Evolutionary conservation across 768 basidiomycete genomes (phyloP), one percentile per base, ranked within the genome.

Genomic region (Melanogaster broomeanus): DNA sequence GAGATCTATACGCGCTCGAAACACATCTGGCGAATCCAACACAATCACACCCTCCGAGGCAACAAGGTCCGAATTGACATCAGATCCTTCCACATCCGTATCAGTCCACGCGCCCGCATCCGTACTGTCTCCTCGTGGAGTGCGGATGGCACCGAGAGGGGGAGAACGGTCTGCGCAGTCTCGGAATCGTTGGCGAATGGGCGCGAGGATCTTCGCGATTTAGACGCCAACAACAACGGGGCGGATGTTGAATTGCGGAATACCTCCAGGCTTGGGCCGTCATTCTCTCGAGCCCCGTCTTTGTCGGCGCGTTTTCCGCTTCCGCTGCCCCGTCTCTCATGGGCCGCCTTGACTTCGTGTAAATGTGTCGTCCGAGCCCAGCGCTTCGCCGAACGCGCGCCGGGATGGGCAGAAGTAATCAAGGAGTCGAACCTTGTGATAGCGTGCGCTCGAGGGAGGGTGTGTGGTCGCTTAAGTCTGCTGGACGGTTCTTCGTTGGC

Each of bases 311-410:
- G 55, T 25, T 38, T 65, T 16, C 40, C 52, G 2, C 46, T 33
- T 3, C 47, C 49, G 21, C 55, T 56, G 3, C 55, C 59, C 1
- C 53, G 41, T 37, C 56, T 45, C 43, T 56, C 61, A 3, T 46
- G 56, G 10, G 33, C 16, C 1, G 51, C 39, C 47, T 72, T 77
- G 51, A 87, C 80, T 60, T 86, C 83, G 55, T 89, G 87, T 41
- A 88, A 57, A 71, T 89, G 87, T 3, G 87, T 82, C 0, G 74
- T 84, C 33, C 83, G 72, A 19, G 85, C 86, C 78, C 83, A 84
- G 33, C 75, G 76, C 54, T 77, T 80, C 16, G 79, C 77, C 0
- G 74, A 74, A 48, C 78, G 60, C 4, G 10, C 47, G 1, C 49
- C 52, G 4, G 39, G 19, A 9, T 57, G 57, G 1, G 58, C 44